These are phyloP conservation scores for Alternaria sp. DNA, from an alignment of 2,329 filamentous ascomycete genomes.

Conservation along the genomic window DNA sequence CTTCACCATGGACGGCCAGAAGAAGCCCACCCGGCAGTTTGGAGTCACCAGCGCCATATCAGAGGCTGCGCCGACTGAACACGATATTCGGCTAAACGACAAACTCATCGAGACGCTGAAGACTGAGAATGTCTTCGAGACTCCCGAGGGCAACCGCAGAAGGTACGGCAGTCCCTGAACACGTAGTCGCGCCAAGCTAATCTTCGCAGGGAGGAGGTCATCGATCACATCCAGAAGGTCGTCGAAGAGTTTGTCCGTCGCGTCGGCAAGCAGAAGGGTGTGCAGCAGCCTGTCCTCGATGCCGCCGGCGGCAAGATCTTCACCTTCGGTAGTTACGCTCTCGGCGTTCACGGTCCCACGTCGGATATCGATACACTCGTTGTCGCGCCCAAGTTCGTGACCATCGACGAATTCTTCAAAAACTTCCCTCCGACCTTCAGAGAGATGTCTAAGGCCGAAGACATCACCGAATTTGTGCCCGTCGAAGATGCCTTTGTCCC, in stretches of 20 bases:
- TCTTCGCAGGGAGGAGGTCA: slow-evolving; percentile 67
- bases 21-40: slow-evolving; percentile 50
- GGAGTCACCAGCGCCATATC: slow-evolving; percentile 89
- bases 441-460: slow-evolving; percentile 75
- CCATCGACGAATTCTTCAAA: slow-evolving; percentile 88
- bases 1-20: slow-evolving; percentile 40
- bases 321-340: slow-evolving; percentile 92
- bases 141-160: slow-evolving; percentile 79
- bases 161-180: slow-evolving; percentile 59
- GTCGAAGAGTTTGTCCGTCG: slow-evolving; percentile 85
- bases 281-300: slow-evolving; percentile 78
- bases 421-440: slow-evolving; percentile 82
- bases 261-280: slow-evolving; percentile 75
- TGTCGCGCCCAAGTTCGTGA: slow-evolving; percentile 87
- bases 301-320: slow-evolving; percentile 91
- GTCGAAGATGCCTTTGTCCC: slow-evolving; percentile 93
- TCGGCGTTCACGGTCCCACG: slow-evolving; percentile 90
- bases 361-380: slow-evolving; percentile 98
- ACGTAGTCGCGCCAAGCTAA: slow-evolving; percentile 12
- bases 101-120: slow-evolving; percentile 84
- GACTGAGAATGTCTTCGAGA: slow-evolving; percentile 90
- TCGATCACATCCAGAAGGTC: slow-evolving; percentile 78
- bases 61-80: slow-evolving; percentile 72
- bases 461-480: slow-evolving; percentile 82
- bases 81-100: slow-evolving; percentile 78